Evolutionary conservation across 768 basidiomycete species (phyloP), one percentile per base, ranked within the genome.

Genomic region (Russula olivacea): DNA sequence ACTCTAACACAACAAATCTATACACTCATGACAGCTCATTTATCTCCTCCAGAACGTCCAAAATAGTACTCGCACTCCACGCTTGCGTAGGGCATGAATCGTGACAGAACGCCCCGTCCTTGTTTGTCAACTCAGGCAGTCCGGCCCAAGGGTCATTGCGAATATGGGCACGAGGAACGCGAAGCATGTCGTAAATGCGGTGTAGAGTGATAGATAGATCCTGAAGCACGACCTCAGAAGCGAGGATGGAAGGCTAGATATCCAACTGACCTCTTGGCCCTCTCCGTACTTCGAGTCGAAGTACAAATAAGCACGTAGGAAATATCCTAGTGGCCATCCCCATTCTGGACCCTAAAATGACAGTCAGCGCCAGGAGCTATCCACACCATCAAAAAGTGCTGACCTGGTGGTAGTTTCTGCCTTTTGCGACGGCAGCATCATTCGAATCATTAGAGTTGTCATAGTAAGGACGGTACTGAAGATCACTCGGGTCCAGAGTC

Each of bases 241-340:
- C 23, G 14, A 19, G 11, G n/a, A 19, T 21, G 34, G 11, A 36
- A 55, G 12, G 32, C 32, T 32, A 9, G n/a, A 28, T 30, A 14
- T 49, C 38, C 36, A 8, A 50, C 38, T 21, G 23, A 91, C 91
- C 71, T 84, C 73, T 72, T 85, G 83, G 25, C 88, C 89, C 11
- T 74, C 76, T 2, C 91, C 92, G 17, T 79, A 82, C 14, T 76
- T 75, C 14, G 78, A 83, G 72, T 97, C 93, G 72, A 98, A 98
- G 72, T 91, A 75, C 50, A 98, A 81, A 74, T 93, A 97, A 0
- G 97, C 93, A 55, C 93, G 86, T 66, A 98, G 75, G 81, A 97
- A 98, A 77, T 93, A 98, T 4, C 97, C 97, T 49, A 93, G 76
- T 12, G 93, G 93, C 93, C 93, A 96, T 11, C 88, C 89, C 93